Conservation (phyloP, 2,329 filamentous ascomycete genomes). For the Neonectria neomacrospora region DNA sequence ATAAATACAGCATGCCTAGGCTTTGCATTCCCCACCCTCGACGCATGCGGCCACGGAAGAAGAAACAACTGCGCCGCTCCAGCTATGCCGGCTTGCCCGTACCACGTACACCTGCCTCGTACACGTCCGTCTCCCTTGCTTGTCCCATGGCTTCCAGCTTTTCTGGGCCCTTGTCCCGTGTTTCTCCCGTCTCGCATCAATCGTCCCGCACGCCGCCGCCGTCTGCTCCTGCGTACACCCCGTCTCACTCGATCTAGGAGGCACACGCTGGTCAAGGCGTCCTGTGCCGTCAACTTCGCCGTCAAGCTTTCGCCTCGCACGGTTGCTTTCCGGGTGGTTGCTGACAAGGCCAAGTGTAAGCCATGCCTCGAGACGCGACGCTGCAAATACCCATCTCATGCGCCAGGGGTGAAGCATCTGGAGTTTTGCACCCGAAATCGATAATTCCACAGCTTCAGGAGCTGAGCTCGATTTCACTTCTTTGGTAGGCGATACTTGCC, state of each 20-base stretch:
- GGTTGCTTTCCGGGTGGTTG: background rate
- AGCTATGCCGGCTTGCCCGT: background rate
- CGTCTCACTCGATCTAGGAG: slow-evolving; percentile 11
- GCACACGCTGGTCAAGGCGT: slow-evolving; percentile 10
- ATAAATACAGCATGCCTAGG: slow-evolving; percentile 29
- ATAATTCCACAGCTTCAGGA: slow-evolving; percentile 5
- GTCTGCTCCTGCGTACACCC: slow-evolving; percentile 10
- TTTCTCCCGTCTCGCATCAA: slow-evolving; percentile 1
- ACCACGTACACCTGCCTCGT: background rate
- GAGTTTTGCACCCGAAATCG: slow-evolving; percentile 11
- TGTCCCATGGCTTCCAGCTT: slow-evolving; percentile 1
- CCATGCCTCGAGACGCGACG: slow-evolving; percentile 8
- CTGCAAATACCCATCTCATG: background rate
- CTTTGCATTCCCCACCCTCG: slow-evolving; percentile 16
- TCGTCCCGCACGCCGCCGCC: slow-evolving; percentile 11
- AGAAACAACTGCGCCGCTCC: slow-evolving; percentile 14
- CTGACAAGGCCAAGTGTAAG: slow-evolving; percentile 5
- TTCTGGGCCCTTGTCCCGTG: background rate
- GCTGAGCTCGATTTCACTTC: slow-evolving; percentile 56
- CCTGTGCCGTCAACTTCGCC: slow-evolving; percentile 3
- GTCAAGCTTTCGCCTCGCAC: background rate
- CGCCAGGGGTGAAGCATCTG: background rate
- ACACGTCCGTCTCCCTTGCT: slow-evolving; percentile 3
- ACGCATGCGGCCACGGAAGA: slow-evolving; percentile 29
- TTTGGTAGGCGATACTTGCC: slow-evolving; percentile 76